A percentile compares a stretch with the other conserved stretches of the same genome.
These are phyloP conservation scores for Mixia osmundae DNA, from an alignment of 1,284 basidiomycete genomes.

Conservation along the genomic window DNA sequence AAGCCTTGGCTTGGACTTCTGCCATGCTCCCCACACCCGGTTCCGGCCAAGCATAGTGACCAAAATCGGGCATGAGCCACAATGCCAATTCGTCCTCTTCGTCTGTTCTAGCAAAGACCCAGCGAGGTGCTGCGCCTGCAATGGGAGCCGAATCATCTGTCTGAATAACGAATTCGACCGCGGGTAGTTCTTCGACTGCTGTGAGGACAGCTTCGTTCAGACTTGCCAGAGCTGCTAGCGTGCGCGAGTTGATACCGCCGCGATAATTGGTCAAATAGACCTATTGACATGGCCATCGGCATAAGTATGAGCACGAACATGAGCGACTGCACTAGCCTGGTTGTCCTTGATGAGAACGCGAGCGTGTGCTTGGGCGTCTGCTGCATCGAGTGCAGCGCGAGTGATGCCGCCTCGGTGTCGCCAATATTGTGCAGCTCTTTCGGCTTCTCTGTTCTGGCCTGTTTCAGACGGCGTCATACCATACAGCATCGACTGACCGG, in stretches of 20 bases:
- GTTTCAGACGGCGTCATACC: not conserved
- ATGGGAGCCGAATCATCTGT: conserved; percentile 4
- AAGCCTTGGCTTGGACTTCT: conserved; percentile 18
- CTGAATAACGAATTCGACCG: conserved; percentile 21
- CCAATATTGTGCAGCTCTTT: conserved; percentile 18
- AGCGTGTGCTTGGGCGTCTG: conserved; percentile 18
- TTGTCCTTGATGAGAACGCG: conserved; percentile 20
- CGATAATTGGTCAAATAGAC: conserved; percentile 21
- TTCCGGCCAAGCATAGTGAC: conserved; percentile 17
- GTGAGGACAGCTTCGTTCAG: conserved; percentile 18
- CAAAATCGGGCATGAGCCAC: conserved; percentile 23
- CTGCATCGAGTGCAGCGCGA: conserved; percentile 17
- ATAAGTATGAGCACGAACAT: not conserved
- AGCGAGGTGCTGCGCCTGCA: not conserved
- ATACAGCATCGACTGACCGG: conserved; percentile 5
- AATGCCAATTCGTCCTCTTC: conserved; percentile 10
- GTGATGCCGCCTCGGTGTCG: conserved; percentile 17
- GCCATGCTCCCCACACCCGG: conserved; percentile 19
- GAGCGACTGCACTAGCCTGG: conserved; percentile 12
- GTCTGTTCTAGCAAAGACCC: conserved; percentile 16
- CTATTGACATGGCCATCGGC: conserved; percentile 5
- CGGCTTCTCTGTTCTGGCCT: conserved; percentile 16
- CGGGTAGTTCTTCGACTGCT: conserved; percentile 19
- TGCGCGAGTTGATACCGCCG: conserved; percentile 16
- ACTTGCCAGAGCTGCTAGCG: conserved; percentile 15